Base-by-base conservation (phyloP, 1,139 yeast species). In the Geotrichum reessii region DNA sequence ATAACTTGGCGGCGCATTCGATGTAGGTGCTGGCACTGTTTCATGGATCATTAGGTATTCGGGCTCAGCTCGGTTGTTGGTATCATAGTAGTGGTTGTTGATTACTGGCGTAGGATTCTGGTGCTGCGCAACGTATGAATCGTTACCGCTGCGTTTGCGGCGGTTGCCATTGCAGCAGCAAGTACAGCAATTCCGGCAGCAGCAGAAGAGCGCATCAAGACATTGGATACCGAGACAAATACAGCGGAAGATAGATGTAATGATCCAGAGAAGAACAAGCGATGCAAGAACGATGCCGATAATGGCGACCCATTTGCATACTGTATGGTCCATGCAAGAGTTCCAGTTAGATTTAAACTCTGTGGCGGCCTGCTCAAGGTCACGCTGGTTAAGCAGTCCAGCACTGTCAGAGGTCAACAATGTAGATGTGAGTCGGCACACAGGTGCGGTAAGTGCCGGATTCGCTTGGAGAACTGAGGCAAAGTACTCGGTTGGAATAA, bases 221-320 rank as follows among this genome's bases (percentile, higher is more conserved):
- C 78, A 74, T 4, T 70, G 67, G 24, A 72, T 73, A 47, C 81
- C 82, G 51, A 68, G 71, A 61, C 76, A 74, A 52, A 73, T 58
- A 61, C 80, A 77, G 47, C 79, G 71, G 42, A 77, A 59, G 6
- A 79, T 52, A 1, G 74, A 73, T 24, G 76, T 73, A 5, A 78
- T 52, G 1, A 78, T 55, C 78, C 81, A 76, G 11, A 78, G 25
- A 0, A 66, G 67, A 8, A 69, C 24, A 12, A 70, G 52, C 7
- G 70, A 76, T 0, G 84, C 93, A 12, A 88, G 66, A 0, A 78
- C 82, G 1, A 87, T 85, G 5, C 87, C 84, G n/a, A 87, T 86
- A 53, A 88, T 87, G 9, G 88, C 92, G 21, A 86, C 81, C 62
- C 87, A 81, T 69, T 87, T 87, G 73, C 96, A 88, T 47, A 84